Conservation (phyloP, 345 rosid genomes). For the Gossypium ekmanianum region DNA sequence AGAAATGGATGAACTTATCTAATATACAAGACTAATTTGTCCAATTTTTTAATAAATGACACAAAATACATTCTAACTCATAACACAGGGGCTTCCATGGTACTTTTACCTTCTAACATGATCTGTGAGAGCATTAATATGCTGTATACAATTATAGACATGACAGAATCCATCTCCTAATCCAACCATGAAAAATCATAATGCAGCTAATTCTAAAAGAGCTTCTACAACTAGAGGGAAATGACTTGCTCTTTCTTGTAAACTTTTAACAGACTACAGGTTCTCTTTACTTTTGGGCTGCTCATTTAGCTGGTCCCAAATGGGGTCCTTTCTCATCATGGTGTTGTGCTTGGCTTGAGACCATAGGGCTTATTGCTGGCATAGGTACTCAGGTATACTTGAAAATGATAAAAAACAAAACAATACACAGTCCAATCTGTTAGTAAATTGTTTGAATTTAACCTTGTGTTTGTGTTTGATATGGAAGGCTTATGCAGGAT, state of each 20-base stretch:
- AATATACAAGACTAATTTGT: too few relatives aligned
- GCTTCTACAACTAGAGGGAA: neutral
- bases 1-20: too few relatives aligned
- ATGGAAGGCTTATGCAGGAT: conserved; percentile 57
- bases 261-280: conserved; percentile 50
- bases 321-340: conserved; percentile 70
- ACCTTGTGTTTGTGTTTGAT: conserved; percentile 5
- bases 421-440: neutral
- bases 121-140: too few relatives aligned
- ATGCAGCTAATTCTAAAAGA: neutral
- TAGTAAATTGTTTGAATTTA: neutral
- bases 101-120: too few relatives aligned
- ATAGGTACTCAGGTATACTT: conserved; percentile 55
- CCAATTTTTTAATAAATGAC: too few relatives aligned
- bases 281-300: conserved; percentile 72
- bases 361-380: conserved; percentile 57
- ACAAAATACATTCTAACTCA: too few relatives aligned
- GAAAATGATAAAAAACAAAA: neutral
- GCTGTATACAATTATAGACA: neutral
- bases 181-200: neutral
- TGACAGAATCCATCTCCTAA: neutral
- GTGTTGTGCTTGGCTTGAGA: conserved; percentile 73
- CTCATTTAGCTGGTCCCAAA: conserved; percentile 60
- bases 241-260: conserved; percentile 8
- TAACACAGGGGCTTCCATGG: too few relatives aligned